These are phyloP conservation scores for Vitis hybrid DNA, from an alignment of 177 flowering plant species.

Conservation along the genomic window DNA sequence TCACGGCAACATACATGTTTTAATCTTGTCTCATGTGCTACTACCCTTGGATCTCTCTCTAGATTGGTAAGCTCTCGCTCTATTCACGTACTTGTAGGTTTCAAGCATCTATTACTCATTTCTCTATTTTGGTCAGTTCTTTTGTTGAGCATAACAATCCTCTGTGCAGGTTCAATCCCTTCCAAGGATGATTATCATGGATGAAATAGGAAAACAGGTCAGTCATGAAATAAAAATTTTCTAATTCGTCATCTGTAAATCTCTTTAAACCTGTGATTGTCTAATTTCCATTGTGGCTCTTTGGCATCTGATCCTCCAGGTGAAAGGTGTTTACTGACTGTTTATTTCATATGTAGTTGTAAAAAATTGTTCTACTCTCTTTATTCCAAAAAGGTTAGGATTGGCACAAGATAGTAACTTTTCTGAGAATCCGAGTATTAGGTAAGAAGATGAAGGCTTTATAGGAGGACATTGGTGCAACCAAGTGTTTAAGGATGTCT, in stretches of 20 bases:
- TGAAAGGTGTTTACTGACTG: not conserved
- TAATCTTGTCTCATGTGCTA: constrained; percentile 84
- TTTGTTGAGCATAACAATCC: constrained; percentile 6
- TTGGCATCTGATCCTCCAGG: not conserved
- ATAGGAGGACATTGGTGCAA: too few relatives aligned
- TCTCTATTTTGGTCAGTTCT: not conserved
- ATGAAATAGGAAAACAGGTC: constrained; percentile 97
- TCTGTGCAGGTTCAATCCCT: constrained; percentile 83
- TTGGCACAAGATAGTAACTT: too few relatives aligned
- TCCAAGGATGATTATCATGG: constrained; percentile 96
- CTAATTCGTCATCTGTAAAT: not conserved
- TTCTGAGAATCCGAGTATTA: too few relatives aligned
- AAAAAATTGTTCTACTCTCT: too few relatives aligned
- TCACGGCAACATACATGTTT: constrained; percentile 81
- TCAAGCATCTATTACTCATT: not conserved
- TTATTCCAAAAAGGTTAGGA: too few relatives aligned
- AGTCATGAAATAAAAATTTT: constrained; percentile 8
- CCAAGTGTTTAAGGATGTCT: too few relatives aligned
- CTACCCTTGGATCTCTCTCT: constrained; percentile 93
- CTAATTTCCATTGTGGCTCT: not conserved
- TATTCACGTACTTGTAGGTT: not conserved
- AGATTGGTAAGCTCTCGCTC: constrained; percentile 59
- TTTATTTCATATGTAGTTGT: not conserved
- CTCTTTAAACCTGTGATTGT: not conserved
- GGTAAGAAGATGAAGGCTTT: too few relatives aligned